A percentile compares a stretch with the other conserved stretches of the same genome.
Evolutionary conservation across 2,329 filamentous ascomycete genomes (phyloP).

Genomic region (Neonectria ditissima): DNA sequence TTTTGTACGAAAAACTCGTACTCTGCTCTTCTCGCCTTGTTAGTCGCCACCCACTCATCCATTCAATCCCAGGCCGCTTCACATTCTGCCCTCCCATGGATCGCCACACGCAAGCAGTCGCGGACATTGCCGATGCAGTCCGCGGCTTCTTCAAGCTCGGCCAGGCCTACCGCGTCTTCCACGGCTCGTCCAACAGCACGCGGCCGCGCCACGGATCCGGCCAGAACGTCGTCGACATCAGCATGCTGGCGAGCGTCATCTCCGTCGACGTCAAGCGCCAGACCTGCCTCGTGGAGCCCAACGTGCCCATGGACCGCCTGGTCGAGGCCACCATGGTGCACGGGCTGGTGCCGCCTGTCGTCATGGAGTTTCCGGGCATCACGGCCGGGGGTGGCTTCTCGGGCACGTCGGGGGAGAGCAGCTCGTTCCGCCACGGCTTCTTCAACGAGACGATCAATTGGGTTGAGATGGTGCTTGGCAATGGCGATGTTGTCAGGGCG

Average conservation of each 20-base stretch:
- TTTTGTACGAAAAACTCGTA: background rate
- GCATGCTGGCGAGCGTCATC: slow-evolving; percentile 32
- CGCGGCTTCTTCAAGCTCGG: slow-evolving; percentile 57
- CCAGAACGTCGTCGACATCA: slow-evolving; percentile 38
- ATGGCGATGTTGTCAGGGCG: slow-evolving; percentile 65
- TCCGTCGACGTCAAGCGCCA: slow-evolving; percentile 12
- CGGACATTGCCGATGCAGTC: slow-evolving; percentile 57
- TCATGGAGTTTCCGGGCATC: slow-evolving; percentile 79
- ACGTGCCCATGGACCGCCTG: slow-evolving; percentile 75
- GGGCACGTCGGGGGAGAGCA: slow-evolving; percentile 75
- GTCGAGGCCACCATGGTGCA: slow-evolving; percentile 67
- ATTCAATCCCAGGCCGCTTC: background rate
- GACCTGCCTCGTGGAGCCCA: slow-evolving; percentile 69
- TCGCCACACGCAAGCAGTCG: slow-evolving; percentile 58
- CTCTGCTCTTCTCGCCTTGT: background rate
- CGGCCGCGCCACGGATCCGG: slow-evolving; percentile 56
- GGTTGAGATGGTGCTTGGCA: slow-evolving; percentile 72
- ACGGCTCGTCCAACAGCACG: slow-evolving; percentile 81
- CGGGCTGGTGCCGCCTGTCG: slow-evolving; percentile 71
- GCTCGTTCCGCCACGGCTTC: slow-evolving; percentile 73
- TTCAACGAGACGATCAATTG: slow-evolving; percentile 73
- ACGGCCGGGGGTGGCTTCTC: slow-evolving; percentile 76
- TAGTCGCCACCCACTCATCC: background rate
- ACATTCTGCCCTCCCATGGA: slow-evolving; percentile 57
- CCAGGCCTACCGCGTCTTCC: slow-evolving; percentile 75